Base-by-base conservation (phyloP, 306 rosid genomes). In the Glycyrrhiza uralensis region DNA sequence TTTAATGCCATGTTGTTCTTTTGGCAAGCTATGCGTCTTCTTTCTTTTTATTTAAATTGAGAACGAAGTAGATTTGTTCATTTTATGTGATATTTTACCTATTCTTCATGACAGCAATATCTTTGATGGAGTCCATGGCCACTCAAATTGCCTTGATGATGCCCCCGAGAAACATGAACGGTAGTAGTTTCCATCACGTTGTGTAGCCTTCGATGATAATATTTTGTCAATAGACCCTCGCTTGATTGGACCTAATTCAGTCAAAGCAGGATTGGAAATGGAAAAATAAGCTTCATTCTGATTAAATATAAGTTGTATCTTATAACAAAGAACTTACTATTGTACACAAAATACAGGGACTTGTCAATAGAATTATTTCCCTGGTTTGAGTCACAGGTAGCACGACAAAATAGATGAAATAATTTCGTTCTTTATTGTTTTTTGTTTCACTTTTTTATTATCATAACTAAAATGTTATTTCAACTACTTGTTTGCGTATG, bases 71-170 rank as follows among this genome's bases (percentile, higher is more conserved):
- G 36, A 17, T 35, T 46, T 50, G 62, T 49, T 71, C 33, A 14
- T 12, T 15, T 65, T 66, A 46, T 76, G 38, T 81, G 74, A 66
- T 71, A 17, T 76, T 81, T 65, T 55, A 22, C 76, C 46, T 68
- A 47, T 57, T 72, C 54, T 66, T 81, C 65, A 66, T 81, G 69
- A 46, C 82, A 77, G 82, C 76, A 49, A 15, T 72, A 62, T 32
- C 69, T 60, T 35, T 33, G 80, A 38, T 50, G 85, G 82, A 77
- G 85, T 51, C 51, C 72, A 44, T 81, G 69, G 24, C 85, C 79
- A 77, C 72, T 55, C 85, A 60, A 77, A 77, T 33, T 58, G 76
- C 76, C 79, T 66, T 76, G 74, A 62, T 63, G 78, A 64, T 72
- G 62, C 46, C 74, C 73, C 66, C 64, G 26, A 81, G 76, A 66